Base-by-base conservation (phyloP, 176 grass and related monocot genomes). In the Bothriochloa decipiens region DNA sequence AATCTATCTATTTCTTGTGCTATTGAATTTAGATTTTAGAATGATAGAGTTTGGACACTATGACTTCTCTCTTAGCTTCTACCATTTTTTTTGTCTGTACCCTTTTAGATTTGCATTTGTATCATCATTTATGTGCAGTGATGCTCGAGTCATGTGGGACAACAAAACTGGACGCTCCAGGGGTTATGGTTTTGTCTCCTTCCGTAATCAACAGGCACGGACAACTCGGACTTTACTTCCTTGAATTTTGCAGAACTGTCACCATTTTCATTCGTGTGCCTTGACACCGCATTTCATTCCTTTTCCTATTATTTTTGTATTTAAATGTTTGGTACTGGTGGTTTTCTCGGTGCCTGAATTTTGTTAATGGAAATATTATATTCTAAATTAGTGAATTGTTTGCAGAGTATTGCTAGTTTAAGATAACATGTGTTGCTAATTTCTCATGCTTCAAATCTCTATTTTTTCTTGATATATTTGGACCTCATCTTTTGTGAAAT, bases 101-200 rank as follows among this genome's bases (percentile, higher is more conserved):
- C 67, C 2, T 87, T 75, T 85, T 23, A 53, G 14, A 83, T 85
- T 14, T 82, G 83, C 28, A 76, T 41, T 76, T 76, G n/a, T 80
- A 53, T 79, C 14, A 23, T 71, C 68, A 32, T 88, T 66, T 88
- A 71, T 84, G 77, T 86, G 81, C 77, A 95, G 93, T 67, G 90
- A 95, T 90, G 93, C 93, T 32, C 88, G 93, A 62, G 93, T 95
- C 67, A 95, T 95, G 93, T 92, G 93, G 93, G 93, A 95, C 79
- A 95, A 95, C 67, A 92, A 95, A 95, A 95, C 88, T 75, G 90
- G 90, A 43, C 93, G 88, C 76, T 95, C 93, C 46, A 95, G 93
- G 92, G 93, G 90, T 86, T 95, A 92, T 85, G 93, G 93, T 65
- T 95, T 95, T 88, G 90, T 95, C 70, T 95, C 93, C 76, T 95